Base-by-base conservation (phyloP, 2,329 filamentous ascomycete genomes). In the Penicillium sp. region DNA sequence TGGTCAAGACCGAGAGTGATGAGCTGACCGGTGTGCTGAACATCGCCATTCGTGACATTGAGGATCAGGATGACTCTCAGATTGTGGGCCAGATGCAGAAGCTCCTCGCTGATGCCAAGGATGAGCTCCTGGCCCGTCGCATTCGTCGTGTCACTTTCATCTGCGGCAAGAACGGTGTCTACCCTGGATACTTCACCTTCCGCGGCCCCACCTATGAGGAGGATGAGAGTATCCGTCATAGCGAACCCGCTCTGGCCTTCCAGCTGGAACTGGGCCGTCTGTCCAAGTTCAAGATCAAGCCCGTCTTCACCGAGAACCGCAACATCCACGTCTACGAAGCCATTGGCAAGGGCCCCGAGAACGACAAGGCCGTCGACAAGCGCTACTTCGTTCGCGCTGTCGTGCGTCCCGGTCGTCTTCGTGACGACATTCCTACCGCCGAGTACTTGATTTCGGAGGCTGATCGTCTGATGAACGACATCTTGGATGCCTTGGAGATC, bases 311-410 rank as follows among this genome's bases (percentile, higher is more conserved):
- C 0, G 90, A 97, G 73, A 98, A 98, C 78, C 87, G 94, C 66
- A 97, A 95, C 73, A 96, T 98, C 57, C 93, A 98, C 76, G 90
- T 98, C 51, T 98, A 97, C 73, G 90, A 97, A 77, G 93, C 88
- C 58, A 77, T 95, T 62, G 93, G 93, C 66, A 98, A 96, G 78
- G 87, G 87, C 43, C 86, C 90, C 35, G 90, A 96, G 67, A 90
- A 88, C 48, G 93, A 98, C 73, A 75, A 74, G 58, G 67, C 72
- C 25, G 64, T 73, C 47, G 73, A 76, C 61, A 96, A 96, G 82
- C 86, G 93, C 59, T 98, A 97, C 81, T 98, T 98, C 70, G 93
- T 93, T 43, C 89, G 93, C 70, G 91, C 91, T 51, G 88, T 96
- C 41, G 94, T 98, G 58, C 84, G 93, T 61, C 89, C 93, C 53